Evolutionary conservation across 2,329 filamentous ascomycete genomes (phyloP), one percentile per base, ranked within the genome.

Genomic region (Apiospora koreana): DNA sequence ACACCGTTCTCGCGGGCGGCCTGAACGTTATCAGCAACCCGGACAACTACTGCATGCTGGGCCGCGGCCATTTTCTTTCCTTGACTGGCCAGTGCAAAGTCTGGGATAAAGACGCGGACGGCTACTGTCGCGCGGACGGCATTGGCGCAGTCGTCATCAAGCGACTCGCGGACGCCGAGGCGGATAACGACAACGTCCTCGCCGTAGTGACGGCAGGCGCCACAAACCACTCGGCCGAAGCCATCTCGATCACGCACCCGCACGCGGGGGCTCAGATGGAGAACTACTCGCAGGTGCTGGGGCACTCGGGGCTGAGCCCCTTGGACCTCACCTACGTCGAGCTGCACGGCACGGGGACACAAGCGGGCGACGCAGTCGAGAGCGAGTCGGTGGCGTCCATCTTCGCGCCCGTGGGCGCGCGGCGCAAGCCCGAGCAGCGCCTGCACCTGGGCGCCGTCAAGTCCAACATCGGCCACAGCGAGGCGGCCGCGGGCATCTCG

Each of bases 331-430:
- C 84, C 75, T 92, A 89, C 74, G 86, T 92, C 9, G 91, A 93
- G 76, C 87, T 92, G 83, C 91, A 93, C 77, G 91, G 91, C 9
- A 93, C 91, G 5, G 91, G 91, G 54, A 93, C 91, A 1, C 90
- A 93, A 76, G 91, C 89, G 43, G 92, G 91, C 70, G 92, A 94
- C 76, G 85, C 86, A 3, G 25, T 87, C 87, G 91, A 93, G 78
- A 89, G 91, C 84, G 84, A 85, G 2, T 89, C 87, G 0, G 88
- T 92, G 65, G 83, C 85, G 25, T 85, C 87, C 46, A 83, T 87
- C 8, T 92, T 92, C 73, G 88, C 87, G 64, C 86, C 86, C 16
- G 78, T 69, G 25, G 50, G 41, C 41, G 10, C 25, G 14, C 14
- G 23, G 8, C 9, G 14, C 82, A 16, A 76, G 12, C 41, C 41